A percentile compares a stretch with the other conserved stretches of the same genome.
Conservation (phyloP, 2,329 filamentous ascomycete species). For the Hyphodiscus sp. region DNA sequence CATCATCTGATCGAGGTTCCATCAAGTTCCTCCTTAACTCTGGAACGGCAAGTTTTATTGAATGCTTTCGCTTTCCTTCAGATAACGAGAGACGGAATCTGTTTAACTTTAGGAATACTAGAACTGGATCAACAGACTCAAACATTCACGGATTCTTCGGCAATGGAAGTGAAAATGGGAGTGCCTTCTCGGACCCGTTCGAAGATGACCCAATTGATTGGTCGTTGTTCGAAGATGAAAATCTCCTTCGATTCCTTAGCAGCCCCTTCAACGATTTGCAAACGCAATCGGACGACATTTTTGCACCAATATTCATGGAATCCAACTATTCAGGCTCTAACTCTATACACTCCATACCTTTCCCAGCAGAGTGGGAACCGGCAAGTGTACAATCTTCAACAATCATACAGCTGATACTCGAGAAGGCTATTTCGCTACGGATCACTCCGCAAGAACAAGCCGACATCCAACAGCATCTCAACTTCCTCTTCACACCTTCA, state of each 20-base stretch:
- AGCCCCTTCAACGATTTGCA: slow-evolving; percentile 12
- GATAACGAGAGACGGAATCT: slow-evolving; percentile 32
- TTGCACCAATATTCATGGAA: slow-evolving; percentile 6
- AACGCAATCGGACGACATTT: slow-evolving; percentile 9
- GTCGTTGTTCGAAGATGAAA: slow-evolving; percentile 17
- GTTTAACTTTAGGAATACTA: slow-evolving; percentile 31
- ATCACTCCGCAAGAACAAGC: slow-evolving; percentile 33
- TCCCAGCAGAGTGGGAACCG: slow-evolving; percentile 27
- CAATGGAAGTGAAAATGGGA: slow-evolving; percentile 13
- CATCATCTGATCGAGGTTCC: slow-evolving; percentile 36
- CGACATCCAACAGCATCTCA: slow-evolving; percentile 33
- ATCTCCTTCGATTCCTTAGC: slow-evolving; percentile 16
- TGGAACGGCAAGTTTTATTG: slow-evolving; percentile 39
- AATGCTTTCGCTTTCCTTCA: slow-evolving; percentile 37
- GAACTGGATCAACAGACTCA: slow-evolving; percentile 15
- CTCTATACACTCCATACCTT: background rate
- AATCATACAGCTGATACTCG: slow-evolving; percentile 34
- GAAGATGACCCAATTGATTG: slow-evolving; percentile 16
- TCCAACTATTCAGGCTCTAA: slow-evolving; percentile 1
- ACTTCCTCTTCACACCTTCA: slow-evolving; percentile 34
- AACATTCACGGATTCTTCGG: slow-evolving; percentile 14
- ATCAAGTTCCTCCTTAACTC: slow-evolving; percentile 40
- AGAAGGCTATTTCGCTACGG: slow-evolving; percentile 33
- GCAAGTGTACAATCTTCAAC: slow-evolving; percentile 33
- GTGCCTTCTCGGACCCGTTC: slow-evolving; percentile 13